Evolutionary conservation across 768 basidiomycete species (phyloP).

Genomic region (Termitomyces sp.): DNA sequence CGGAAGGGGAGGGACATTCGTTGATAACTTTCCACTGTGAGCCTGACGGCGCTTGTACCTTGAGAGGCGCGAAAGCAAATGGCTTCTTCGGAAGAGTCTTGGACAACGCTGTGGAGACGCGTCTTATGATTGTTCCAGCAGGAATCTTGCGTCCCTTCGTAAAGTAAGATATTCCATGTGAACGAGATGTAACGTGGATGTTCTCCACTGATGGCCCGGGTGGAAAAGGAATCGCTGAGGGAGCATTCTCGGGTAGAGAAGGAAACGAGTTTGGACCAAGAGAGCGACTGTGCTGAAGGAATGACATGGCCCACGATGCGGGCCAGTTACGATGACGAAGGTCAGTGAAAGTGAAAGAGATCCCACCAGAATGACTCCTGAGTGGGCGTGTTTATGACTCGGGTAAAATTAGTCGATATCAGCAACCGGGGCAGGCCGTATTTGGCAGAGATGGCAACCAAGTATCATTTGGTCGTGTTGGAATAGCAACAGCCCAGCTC

Average conservation of each 20-base stretch:
- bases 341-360: background rate
- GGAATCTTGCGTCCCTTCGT: constrained; percentile 4
- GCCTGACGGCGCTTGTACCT: background rate
- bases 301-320: constrained; percentile 8
- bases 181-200: constrained; percentile 2
- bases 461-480: background rate
- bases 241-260: constrained; percentile 1
- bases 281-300: constrained; percentile 14
- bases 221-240: constrained; percentile 11
- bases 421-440: constrained; percentile 11
- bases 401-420: constrained; percentile 8
- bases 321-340: background rate
- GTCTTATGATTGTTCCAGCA: constrained; percentile 16
- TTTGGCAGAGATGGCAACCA: constrained; percentile 15
- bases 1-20: constrained; percentile 11
- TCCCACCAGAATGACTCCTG: background rate
- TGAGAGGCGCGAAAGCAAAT: constrained; percentile 7
- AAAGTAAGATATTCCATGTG: constrained; percentile 1
- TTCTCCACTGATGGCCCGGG: constrained; percentile 12
- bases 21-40: constrained; percentile 11
- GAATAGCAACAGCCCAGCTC: background rate
- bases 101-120: constrained; percentile 20
- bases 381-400: background rate
- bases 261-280: background rate
- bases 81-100: constrained; percentile 10